These are phyloP conservation scores for Fusarium xyrophilum DNA, from an alignment of 2,329 filamentous ascomycete species.

Conservation along the genomic window DNA sequence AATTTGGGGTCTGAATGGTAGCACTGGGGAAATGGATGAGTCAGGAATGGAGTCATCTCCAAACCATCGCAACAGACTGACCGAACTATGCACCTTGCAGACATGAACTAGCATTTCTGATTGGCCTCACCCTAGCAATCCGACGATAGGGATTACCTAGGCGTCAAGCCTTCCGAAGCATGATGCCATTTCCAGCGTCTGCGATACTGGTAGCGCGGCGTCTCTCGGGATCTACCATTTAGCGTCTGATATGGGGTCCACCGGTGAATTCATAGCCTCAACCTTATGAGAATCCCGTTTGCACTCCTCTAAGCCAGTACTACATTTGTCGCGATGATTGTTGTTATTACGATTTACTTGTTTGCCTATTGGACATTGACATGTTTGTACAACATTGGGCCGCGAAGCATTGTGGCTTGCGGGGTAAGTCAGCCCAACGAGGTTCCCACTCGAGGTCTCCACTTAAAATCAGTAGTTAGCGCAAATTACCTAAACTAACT, in stretches of 20 bases:
- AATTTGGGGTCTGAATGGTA: not conserved
- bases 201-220: fast-evolving
- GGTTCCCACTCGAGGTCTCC: not conserved
- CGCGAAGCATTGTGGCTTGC: not conserved
- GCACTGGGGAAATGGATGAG: not conserved
- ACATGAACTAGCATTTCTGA: too few species aligned
- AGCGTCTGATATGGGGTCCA: fast-evolving
- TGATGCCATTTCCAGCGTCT: fast-evolving
- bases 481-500: too few species aligned
- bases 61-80: not conserved
- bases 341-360: too few species aligned
- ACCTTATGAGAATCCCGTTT: fast-evolving
- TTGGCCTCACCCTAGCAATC: not conserved
- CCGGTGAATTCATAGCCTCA: not conserved
- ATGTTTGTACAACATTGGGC: not conserved
- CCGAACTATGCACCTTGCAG: not conserved
- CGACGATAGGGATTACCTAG: fast-evolving
- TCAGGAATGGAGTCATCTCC: not conserved
- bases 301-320: fast-evolving
- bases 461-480: fast-evolving
- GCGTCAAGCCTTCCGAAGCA: fast-evolving
- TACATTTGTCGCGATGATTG: fast-evolving
- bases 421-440: not conserved
- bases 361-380: not conserved
- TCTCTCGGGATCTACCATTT: fast-evolving